Conservation (phyloP, 148 eudicot genomes). For the Chenopodium suecicum region DNA sequence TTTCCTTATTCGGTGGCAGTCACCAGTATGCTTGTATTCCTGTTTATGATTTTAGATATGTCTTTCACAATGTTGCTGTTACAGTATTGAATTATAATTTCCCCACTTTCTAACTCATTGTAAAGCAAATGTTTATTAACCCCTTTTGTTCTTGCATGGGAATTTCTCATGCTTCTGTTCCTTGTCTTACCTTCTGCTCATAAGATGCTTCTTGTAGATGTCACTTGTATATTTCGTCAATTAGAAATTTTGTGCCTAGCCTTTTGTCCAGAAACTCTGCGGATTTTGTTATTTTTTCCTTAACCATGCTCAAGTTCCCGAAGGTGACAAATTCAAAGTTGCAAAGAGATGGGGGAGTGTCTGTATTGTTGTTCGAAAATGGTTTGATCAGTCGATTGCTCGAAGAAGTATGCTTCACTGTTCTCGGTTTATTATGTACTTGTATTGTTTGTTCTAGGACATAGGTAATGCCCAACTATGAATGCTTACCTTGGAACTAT, state of each 20-base stretch:
- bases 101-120: neutral
- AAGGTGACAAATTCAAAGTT: constrained; percentile 97
- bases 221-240: neutral
- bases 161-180: constrained; percentile 12
- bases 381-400: constrained; percentile 91
- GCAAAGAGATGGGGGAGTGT: constrained; percentile 87
- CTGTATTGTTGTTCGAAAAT: constrained; percentile 63
- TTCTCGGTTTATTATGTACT: neutral
- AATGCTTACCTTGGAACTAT: constrained; percentile 24
- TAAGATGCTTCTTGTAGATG: constrained; percentile 11
- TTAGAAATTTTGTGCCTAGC: neutral
- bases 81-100: neutral
- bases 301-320: constrained; percentile 76
- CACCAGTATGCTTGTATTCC: neutral
- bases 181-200: neutral
- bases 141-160: neutral
- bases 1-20: neutral
- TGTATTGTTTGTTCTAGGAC: neutral
- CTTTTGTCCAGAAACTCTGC: neutral
- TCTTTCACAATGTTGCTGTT: neutral
- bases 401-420: constrained; percentile 58
- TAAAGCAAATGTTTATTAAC: neutral
- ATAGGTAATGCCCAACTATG: constrained; percentile 3
- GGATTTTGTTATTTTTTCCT: constrained; percentile 33
- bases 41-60: neutral